Evolutionary conservation across 257 asterid species (phyloP).

Genomic region (Solanum chilense): DNA sequence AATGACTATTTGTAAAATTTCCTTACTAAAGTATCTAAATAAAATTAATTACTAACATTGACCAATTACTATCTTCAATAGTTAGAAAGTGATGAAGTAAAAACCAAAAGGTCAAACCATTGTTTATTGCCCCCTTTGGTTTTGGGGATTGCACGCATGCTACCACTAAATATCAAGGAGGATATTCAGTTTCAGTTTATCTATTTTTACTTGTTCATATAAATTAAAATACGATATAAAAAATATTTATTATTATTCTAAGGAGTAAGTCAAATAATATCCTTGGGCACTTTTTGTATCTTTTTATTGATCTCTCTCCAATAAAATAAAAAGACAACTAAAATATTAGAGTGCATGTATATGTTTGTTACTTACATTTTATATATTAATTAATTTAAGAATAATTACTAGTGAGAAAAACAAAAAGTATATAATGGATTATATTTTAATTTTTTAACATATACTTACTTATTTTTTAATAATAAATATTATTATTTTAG

Average conservation of each 20-base stretch:
- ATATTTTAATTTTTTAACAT: neutral
- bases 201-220: too few relatives aligned
- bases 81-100: neutral
- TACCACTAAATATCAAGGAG: neutral
- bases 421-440: too few relatives aligned
- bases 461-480: neutral
- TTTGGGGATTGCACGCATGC: neutral
- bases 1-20: too few relatives aligned
- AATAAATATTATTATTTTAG: neutral
- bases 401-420: too few relatives aligned
- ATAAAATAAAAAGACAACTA: neutral
- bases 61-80: neutral
- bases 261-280: neutral
- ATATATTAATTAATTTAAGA: too few relatives aligned
- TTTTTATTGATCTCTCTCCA: neutral
- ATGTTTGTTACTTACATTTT: too few relatives aligned
- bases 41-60: neutral
- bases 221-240: accelerated
- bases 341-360: neutral
- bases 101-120: neutral
- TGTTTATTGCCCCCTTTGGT: neutral
- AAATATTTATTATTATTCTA: neutral
- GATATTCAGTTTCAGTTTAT: neutral
- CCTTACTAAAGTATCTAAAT: neutral
- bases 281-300: neutral